phyloP scores from a whole-genome alignment of 139 green algal species.

The Ettlia oleoabundans region DNA sequence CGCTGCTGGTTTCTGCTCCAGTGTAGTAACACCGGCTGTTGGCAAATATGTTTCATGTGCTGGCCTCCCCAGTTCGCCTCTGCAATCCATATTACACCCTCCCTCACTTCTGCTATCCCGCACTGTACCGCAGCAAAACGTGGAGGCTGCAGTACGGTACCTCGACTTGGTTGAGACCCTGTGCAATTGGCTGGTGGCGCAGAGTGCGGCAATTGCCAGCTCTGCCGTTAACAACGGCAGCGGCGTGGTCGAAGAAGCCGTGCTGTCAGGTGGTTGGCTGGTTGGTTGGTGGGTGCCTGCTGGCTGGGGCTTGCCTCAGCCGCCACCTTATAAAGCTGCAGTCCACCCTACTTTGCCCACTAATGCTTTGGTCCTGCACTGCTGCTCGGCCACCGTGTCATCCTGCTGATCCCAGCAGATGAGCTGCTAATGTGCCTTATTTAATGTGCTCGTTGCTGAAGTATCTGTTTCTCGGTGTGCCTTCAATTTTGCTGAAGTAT shows the following conservation, averaged over 20 bases:
- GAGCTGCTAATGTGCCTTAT: too few species aligned
- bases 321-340: too few species aligned
- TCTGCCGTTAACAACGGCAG: background rate
- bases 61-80: too few species aligned
- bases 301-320: too few species aligned
- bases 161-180: conserved; percentile 65
- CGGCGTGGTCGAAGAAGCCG: background rate
- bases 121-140: conserved; percentile 1
- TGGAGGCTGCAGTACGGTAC: conserved; percentile 47
- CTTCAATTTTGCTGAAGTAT: background rate
- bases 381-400: too few species aligned
- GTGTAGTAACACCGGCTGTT: too few species aligned
- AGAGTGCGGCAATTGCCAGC: conserved; percentile 2
- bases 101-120: background rate
- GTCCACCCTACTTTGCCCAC: too few species aligned
- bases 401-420: too few species aligned
- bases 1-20: background rate
- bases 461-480: background rate
- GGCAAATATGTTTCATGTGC: background rate
- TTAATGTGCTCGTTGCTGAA: too few species aligned
- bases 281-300: too few species aligned
- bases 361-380: too few species aligned
- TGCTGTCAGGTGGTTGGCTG: background rate
- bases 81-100: too few species aligned
- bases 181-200: conserved; percentile 57